Evolutionary conservation across 768 basidiomycete genomes (phyloP), one percentile per base, ranked within the genome.

Genomic region (Russula sp.): DNA sequence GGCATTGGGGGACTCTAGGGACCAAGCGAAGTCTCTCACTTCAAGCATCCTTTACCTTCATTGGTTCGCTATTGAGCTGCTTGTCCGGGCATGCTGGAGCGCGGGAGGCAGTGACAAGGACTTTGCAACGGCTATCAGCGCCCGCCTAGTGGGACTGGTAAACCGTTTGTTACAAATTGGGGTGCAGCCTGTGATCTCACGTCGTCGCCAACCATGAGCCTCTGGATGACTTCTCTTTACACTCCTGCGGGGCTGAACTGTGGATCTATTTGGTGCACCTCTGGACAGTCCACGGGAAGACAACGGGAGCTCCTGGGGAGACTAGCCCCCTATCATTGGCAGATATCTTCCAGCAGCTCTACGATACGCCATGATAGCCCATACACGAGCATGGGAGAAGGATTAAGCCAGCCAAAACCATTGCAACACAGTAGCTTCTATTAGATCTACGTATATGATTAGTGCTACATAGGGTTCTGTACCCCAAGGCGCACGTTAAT

Each of bases 191-290:
- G 76, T 79, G 0, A 75, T 84, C 65, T 65, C 72, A 10, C 70
- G 69, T 87, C 31, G 53, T 68, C 42, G 74, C 76, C 58, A 59
- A 61, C 13, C 72, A 72, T 10, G 67, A 72, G 16, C 66, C 69
- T 11, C 66, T 79, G 4, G 77, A 80, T 65, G 74, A 73, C 27
- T 71, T 75, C 34, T 70, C 73, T 40, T 65, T 80, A 48, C 65
- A 76, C 13, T 75, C 80, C 65, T 77, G 76, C 48, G 77, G 79
- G 1, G 78, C 82, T 2, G 87, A 92, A 68, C 66, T 88, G 18
- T 96, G 94, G 94, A 77, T 91, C 53, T 83, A 82, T 42, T 69
- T 93, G 20, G 77, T 89, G 40, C 84, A 91, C n/a, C 49, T 64
- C 5, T 55, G 66, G 16, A 63, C 40, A 42, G 59, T 6, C 57